Evolutionary conservation across 805 yeast genomes (phyloP).

Genomic region (Cyberlindnera euphorbiae): DNA sequence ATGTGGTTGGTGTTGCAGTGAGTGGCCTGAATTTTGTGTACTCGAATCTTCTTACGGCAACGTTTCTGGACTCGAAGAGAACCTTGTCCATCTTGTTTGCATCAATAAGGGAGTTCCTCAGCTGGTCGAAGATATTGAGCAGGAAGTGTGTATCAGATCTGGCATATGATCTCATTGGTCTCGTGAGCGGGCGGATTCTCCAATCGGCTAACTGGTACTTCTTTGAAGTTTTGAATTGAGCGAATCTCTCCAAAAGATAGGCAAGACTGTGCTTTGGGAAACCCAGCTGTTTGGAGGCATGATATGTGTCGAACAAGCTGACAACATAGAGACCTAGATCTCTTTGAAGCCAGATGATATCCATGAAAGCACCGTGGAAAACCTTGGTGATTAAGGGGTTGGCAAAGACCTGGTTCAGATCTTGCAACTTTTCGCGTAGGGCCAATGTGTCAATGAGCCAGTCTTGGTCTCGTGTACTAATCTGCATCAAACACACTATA

Average conservation of each 20-base stretch:
- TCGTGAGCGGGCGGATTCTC: constrained; percentile 82
- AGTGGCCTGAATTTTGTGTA: constrained; percentile 59
- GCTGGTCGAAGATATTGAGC: constrained; percentile 69
- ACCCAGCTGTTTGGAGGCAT: constrained; percentile 78
- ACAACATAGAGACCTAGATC: constrained; percentile 91
- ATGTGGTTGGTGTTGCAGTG: constrained; percentile 29
- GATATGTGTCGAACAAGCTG: constrained; percentile 85
- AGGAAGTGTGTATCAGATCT: constrained; percentile 93
- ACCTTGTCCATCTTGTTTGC: constrained; percentile 53
- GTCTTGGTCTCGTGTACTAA: constrained; percentile 75
- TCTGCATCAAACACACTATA: constrained; percentile 88
- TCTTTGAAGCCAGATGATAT: constrained; percentile 93
- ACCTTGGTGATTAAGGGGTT: constrained; percentile 81
- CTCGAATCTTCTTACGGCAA: constrained; percentile 79
- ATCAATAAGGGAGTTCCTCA: constrained; percentile 58
- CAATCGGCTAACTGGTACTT: constrained; percentile 96
- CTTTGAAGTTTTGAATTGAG: constrained; percentile 82
- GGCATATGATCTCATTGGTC: constrained; percentile 79
- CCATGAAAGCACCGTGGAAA: constrained; percentile 96
- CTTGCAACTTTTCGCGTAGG: constrained; percentile 64
- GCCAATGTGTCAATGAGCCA: constrained; percentile 83
- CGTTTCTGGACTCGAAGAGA: constrained; percentile 68
- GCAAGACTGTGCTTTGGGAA: constrained; percentile 83
- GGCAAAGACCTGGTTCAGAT: constrained; percentile 70
- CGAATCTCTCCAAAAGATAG: constrained; percentile 71